Conservation (phyloP, 2,329 filamentous ascomycete species). For the Pseudogymnoascus sp. region DNA sequence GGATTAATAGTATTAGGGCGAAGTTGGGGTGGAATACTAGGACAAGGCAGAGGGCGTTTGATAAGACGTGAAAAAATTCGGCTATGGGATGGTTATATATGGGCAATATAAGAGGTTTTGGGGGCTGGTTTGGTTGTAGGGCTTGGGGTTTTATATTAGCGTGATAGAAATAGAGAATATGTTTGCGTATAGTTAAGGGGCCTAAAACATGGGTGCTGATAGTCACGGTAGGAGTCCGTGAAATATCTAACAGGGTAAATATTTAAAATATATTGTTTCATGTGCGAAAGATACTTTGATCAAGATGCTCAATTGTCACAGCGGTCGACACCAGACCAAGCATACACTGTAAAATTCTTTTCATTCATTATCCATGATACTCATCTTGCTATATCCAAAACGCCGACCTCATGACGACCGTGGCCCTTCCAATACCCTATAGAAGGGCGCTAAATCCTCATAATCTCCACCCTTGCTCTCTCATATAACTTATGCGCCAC, state of each 20-base stretch:
- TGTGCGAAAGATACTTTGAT: too few relatives aligned
- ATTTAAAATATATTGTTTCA: too few relatives aligned
- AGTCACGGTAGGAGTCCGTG: too few relatives aligned
- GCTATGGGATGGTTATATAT: background rate
- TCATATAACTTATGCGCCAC: constrained; percentile 72
- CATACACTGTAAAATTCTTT: constrained; percentile 5
- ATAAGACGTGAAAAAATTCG: constrained; percentile 30
- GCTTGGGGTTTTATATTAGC: background rate
- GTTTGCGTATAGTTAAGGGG: too few relatives aligned
- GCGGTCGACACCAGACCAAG: too few relatives aligned
- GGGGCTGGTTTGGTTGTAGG: background rate
- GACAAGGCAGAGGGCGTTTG: constrained; percentile 60
- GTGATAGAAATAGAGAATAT: background rate
- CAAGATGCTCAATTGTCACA: too few relatives aligned
- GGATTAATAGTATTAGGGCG: constrained; percentile 71
- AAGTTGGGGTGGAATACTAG: constrained; percentile 77
- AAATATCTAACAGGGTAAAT: too few relatives aligned
- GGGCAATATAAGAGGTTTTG: background rate
- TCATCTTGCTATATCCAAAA: constrained; percentile 8
- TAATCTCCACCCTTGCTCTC: constrained; percentile 77
- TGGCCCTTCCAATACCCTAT: background rate
- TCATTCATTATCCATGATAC: constrained; percentile 14
- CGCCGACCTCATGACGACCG: constrained; percentile 10
- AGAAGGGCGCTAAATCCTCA: constrained; percentile 53
- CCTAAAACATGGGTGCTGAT: too few relatives aligned